Conservation (phyloP, 2,329 filamentous ascomycete genomes). For the Zelopaecilomyces penicillatus region DNA sequence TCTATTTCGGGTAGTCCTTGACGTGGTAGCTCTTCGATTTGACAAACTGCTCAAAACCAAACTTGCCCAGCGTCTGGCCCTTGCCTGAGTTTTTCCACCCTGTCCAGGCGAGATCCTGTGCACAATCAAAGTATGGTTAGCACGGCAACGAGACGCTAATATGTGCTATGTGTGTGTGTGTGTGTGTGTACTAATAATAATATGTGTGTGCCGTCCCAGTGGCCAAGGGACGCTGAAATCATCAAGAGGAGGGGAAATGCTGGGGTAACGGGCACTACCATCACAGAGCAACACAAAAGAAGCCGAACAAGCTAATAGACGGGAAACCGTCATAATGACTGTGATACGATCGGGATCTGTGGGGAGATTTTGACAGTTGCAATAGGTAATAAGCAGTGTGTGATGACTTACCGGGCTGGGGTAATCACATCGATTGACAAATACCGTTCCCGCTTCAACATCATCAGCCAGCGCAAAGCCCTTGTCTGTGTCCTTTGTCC, state of each 20-base stretch:
- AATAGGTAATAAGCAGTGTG: not conserved
- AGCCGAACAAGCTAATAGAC: not conserved
- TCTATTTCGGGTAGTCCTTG: conserved; percentile 65
- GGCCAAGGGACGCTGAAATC: no score
- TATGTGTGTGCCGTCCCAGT: no score
- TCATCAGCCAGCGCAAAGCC: conserved; percentile 70
- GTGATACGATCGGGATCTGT: no score
- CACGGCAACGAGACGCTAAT: not conserved
- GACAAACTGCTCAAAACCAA: conserved; percentile 91
- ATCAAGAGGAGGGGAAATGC: no score
- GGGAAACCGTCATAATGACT: no score
- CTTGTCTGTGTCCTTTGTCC: conserved; percentile 77
- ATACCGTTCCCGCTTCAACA: conserved; percentile 89
- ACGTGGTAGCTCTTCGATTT: conserved; percentile 94
- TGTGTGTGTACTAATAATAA: not conserved
- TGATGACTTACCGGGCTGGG: conserved; percentile 68
- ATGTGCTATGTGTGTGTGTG: no score
- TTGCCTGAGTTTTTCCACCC: conserved; percentile 97
- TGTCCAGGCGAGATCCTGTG: conserved; percentile 84
- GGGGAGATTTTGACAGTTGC: no score
- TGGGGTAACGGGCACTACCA: no score
- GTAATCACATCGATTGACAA: conserved; percentile 90
- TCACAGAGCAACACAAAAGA: no score
- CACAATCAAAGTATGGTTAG: conserved; percentile 9
- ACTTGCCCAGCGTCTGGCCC: conserved; percentile 79